Conservation (phyloP, 202 grass and related monocot species). For the Thinopyrum obtusiflorum region DNA sequence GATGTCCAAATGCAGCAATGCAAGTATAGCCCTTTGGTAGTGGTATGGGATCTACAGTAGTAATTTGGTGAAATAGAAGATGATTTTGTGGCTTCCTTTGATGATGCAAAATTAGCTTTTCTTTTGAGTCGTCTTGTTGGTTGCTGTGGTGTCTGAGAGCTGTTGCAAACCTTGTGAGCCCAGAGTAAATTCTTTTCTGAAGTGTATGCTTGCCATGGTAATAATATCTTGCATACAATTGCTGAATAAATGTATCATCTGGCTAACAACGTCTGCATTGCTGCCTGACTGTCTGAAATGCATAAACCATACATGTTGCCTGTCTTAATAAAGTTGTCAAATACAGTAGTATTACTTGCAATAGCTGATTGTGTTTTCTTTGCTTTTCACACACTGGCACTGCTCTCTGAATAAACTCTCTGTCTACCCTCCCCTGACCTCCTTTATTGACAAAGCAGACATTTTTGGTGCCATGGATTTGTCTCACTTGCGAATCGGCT, state of each 20-base stretch:
- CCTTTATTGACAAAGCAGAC: slow-evolving; percentile 57
- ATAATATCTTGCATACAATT: neutral
- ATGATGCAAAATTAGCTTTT: neutral
- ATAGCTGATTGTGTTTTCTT: neutral
- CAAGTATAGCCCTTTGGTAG: neutral
- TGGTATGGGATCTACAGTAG: neutral
- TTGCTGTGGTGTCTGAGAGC: neutral
- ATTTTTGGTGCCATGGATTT: slow-evolving; percentile 60
- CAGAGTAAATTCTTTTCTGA: neutral
- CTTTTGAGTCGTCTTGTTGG: neutral
- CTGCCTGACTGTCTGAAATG: neutral
- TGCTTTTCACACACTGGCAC: neutral
- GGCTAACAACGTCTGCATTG: neutral
- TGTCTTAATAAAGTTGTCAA: neutral
- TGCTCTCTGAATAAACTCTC: neutral
- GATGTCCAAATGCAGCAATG: neutral
- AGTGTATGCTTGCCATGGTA: neutral
- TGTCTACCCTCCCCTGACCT: neutral
- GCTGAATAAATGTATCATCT: neutral
- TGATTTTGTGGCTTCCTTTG: neutral
- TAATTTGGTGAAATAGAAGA: neutral
- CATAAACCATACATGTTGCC: neutral
- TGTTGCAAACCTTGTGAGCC: neutral
- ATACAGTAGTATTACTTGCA: neutral
- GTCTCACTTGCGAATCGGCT: slow-evolving; percentile 40